Evolutionary conservation across 2,329 filamentous ascomycete species (phyloP), one percentile per base, ranked within the genome.

Genomic region (Plenodomus biglobosus): DNA sequence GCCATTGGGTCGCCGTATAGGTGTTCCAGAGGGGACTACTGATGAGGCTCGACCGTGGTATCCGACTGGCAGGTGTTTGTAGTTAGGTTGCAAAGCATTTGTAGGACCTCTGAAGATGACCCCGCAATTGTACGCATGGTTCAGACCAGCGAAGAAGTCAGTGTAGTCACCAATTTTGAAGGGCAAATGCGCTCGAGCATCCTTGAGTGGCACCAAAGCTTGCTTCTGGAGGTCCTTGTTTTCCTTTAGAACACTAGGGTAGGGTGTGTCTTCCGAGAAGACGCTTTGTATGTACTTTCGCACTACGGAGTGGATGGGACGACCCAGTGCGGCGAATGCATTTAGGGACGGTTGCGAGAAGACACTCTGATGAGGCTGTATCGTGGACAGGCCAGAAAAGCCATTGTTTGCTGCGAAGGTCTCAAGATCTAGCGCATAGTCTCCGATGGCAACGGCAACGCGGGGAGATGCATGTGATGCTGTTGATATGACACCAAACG

Each of bases 111-210:
- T 82, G 73, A 92, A 90, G 52, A 92, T 78, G 10, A 80, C 78
- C 3, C 87, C 88, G 15, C 86, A 80, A 48, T 85, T 86, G 73
- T 84, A 86, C 16, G 89, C 89, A 72, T 94, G 89, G 66, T 92
- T 86, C 55, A 86, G 75, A 13, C 89, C 89, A 8, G 86, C 88
- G 65, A 90, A 94, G 75, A 94, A 94, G 71, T 94, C 89, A 1
- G 88, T 90, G 69, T 92, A 94, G 69, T 92, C 88, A 20, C 87
- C 86, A 59, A 92, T 90, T 45, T 79, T 77, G 82, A 94, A 85
- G 2, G 89, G 89, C 7, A 92, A 65, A 62, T 92, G 86, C 65
- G 80, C 85, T 53, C 77, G 81, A 40, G 85, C 81, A 17, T 83
- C 74, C 3, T 77, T 75, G 40, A 84, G 78, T 0, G 79, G 80